Evolutionary conservation across 179 eudicot genomes (phyloP).

Genomic region (Kewa caespitosa): DNA sequence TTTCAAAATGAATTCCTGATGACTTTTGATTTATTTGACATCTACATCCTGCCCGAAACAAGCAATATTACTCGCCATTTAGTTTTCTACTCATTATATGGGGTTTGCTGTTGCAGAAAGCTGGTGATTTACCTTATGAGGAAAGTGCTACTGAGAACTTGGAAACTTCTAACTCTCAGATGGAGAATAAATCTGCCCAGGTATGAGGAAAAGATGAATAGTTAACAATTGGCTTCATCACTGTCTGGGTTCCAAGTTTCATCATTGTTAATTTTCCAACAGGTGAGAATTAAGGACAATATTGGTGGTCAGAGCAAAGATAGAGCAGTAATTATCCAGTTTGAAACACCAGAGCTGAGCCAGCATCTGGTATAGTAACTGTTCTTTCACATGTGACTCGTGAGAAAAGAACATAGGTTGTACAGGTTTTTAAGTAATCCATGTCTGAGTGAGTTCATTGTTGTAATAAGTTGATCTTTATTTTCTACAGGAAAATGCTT

Average conservation of each 20-base stretch:
- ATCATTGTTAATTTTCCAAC: conserved; percentile 13
- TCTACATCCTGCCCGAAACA: neutral
- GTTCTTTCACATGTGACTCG: conserved; percentile 1
- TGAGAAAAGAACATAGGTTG: neutral
- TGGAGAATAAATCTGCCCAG: conserved; percentile 21
- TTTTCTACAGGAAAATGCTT: conserved; percentile 42
- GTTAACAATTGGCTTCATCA: neutral
- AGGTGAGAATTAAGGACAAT: conserved; percentile 41
- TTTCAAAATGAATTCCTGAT: neutral
- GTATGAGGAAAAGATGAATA: conserved; percentile 14
- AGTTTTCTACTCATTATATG: neutral
- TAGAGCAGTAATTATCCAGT: conserved; percentile 33
- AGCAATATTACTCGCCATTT: neutral
- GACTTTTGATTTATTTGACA: neutral
- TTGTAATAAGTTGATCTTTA: conserved; percentile 1
- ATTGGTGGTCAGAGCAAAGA: conserved; percentile 26
- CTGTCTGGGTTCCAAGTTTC: conserved; percentile 14
- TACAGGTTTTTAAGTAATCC: neutral
- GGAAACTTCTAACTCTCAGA: conserved; percentile 13
- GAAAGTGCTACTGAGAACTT: conserved; percentile 11
- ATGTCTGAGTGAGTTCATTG: neutral
- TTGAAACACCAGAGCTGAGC: conserved; percentile 68
- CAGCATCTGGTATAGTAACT: conserved; percentile 39
- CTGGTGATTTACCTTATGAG: conserved; percentile 8
- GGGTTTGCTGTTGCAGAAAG: conserved; percentile 24